phyloP scores from a whole-genome alignment of 352 stramenopile genomes.

The Proteromonas lacertae region DNA sequence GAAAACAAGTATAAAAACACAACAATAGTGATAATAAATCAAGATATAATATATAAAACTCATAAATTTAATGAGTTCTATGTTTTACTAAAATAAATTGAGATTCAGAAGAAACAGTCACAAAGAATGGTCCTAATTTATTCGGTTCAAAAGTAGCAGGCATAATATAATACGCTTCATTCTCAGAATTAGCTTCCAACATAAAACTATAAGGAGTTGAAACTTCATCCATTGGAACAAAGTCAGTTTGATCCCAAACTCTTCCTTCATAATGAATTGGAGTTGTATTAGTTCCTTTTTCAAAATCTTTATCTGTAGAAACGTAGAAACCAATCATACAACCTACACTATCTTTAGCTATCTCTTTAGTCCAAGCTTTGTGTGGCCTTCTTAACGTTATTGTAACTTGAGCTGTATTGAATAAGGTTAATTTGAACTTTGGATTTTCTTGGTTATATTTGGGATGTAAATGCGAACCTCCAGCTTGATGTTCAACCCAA shows the following conservation, averaged over 20 bases:
- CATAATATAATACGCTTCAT: constrained; percentile 3
- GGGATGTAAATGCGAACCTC: constrained; percentile 1
- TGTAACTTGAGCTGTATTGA: background rate
- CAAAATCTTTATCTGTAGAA: background rate
- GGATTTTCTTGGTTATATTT: constrained; percentile 2
- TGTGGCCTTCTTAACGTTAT: background rate
- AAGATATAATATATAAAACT: no score
- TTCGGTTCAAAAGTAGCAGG: constrained; percentile 12
- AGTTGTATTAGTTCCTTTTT: background rate
- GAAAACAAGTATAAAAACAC: no score
- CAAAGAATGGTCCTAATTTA: constrained; percentile 1
- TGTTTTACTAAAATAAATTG: constrained; percentile 1
- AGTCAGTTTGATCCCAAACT: background rate
- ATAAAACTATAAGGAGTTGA: background rate
- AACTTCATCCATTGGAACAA: constrained; percentile 1
- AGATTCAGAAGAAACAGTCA: background rate
- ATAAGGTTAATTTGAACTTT: background rate
- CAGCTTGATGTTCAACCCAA: background rate
- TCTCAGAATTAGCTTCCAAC: background rate
- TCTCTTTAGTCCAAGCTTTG: background rate
- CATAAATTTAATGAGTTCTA: no score
- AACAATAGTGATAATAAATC: no score
- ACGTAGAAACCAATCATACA: constrained; percentile 5
- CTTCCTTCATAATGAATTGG: background rate
- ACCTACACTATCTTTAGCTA: background rate